These are phyloP conservation scores for Spathaspora girioi DNA, from an alignment of 805 yeast genomes.

Conservation along the genomic window DNA sequence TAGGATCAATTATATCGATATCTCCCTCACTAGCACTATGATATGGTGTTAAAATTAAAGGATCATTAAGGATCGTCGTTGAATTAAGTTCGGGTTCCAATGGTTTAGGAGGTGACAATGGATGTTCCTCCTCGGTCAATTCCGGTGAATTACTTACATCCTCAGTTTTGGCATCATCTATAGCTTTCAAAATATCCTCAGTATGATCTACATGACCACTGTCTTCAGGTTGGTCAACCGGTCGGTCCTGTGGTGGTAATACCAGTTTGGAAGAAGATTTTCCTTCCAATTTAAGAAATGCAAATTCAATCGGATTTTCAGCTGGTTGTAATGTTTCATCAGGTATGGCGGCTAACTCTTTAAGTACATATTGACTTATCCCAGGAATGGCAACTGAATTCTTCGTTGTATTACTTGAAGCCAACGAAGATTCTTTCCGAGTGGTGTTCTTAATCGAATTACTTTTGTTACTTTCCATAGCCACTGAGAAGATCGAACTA, in stretches of 20 bases:
- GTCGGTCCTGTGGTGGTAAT: not conserved
- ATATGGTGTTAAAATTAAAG: not conserved
- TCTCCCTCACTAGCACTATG: not conserved
- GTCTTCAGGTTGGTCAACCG: not conserved
- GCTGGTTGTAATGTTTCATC: slow-evolving; percentile 63
- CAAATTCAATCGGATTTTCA: slow-evolving; percentile 69
- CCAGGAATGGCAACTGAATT: slow-evolving; percentile 55
- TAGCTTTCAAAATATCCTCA: slow-evolving; percentile 35
- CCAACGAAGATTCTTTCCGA: not conserved
- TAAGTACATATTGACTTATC: slow-evolving; percentile 36
- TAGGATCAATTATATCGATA: not conserved
- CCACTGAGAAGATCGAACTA: slow-evolving; percentile 33
- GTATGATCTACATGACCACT: slow-evolving; percentile 16
- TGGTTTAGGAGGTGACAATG: slow-evolving; percentile 24
- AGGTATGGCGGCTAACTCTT: slow-evolving; percentile 77
- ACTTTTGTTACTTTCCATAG: slow-evolving; percentile 14
- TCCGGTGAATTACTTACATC: slow-evolving; percentile 23
- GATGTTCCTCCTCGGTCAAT: slow-evolving; percentile 22
- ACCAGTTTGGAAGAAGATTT: slow-evolving; percentile 20
- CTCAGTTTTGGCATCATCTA: slow-evolving; percentile 37
- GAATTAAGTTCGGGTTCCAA: slow-evolving; percentile 1
- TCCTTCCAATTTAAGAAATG: slow-evolving; percentile 80
- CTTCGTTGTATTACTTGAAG: slow-evolving; percentile 12
- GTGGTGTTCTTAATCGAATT: not conserved
- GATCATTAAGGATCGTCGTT: not conserved